These are phyloP conservation scores for Mucor plumbeus DNA, from an alignment of 371 early-diverging fungal species.

Conservation along the genomic window DNA sequence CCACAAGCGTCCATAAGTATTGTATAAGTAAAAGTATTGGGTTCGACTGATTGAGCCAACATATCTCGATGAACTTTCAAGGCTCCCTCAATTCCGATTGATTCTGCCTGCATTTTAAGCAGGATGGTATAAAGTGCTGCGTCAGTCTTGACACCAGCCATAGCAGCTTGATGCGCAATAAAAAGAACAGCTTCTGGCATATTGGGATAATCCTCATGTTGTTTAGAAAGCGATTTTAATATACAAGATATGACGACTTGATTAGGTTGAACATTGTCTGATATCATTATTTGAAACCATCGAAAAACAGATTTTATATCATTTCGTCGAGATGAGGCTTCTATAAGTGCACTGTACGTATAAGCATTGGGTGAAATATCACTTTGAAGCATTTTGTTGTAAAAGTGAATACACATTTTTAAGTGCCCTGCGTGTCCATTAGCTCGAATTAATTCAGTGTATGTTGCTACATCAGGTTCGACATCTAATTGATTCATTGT, in stretches of 20 bases:
- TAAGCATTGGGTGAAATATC: slow-evolving; percentile 52
- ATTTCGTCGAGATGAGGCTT: slow-evolving; percentile 34
- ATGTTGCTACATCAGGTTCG: slow-evolving; percentile 52
- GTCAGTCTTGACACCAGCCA: slow-evolving; percentile 46
- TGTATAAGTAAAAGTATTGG: slow-evolving; percentile 53
- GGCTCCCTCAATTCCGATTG: slow-evolving; percentile 34
- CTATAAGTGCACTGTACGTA: slow-evolving; percentile 56
- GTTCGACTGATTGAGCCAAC: slow-evolving; percentile 37
- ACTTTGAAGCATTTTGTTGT: slow-evolving; percentile 46
- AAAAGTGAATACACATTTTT: slow-evolving; percentile 39
- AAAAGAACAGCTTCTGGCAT: slow-evolving; percentile 28
- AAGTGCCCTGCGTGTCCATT: slow-evolving; percentile 30
- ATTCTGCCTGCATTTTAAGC: slow-evolving; percentile 40
- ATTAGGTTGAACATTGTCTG: slow-evolving; percentile 34
- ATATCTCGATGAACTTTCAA: slow-evolving; percentile 48
- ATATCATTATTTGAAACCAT: slow-evolving; percentile 53
- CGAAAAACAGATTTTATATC: slow-evolving; percentile 36
- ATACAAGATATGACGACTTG: slow-evolving; percentile 36
- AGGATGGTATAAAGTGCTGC: slow-evolving; percentile 47
- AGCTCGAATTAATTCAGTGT: slow-evolving; percentile 54
- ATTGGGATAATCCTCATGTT: slow-evolving; percentile 13
- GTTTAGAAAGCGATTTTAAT: slow-evolving; percentile 36
- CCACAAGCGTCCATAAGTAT: slow-evolving; percentile 44
- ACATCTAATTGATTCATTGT: slow-evolving; percentile 43
- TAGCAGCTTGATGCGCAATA: slow-evolving; percentile 40